A percentile compares a stretch with the other conserved stretches of the same genome.
These are phyloP conservation scores for Chaetothyriales sp. DNA, from an alignment of 2,329 filamentous ascomycete species.

Conservation along the genomic window DNA sequence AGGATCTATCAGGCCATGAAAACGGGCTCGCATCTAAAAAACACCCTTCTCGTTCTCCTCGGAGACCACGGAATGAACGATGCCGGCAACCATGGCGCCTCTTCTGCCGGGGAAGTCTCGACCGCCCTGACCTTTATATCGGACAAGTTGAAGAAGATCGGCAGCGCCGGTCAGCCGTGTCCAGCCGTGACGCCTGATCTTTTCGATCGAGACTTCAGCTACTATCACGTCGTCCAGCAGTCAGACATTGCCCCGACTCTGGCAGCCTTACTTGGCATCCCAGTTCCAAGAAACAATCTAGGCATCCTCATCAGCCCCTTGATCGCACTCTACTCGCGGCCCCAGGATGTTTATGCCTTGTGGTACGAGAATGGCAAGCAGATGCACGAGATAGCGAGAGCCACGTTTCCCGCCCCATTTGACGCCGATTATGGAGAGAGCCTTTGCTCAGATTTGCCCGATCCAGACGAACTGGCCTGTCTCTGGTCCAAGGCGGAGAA, in stretches of 20 bases:
- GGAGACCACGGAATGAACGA: slow-evolving; percentile 99
- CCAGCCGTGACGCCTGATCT: slow-evolving; percentile 41
- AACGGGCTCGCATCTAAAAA: slow-evolving; percentile 53
- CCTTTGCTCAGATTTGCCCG: slow-evolving; percentile 20
- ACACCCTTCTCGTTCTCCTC: slow-evolving; percentile 70
- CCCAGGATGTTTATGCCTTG: slow-evolving; percentile 48
- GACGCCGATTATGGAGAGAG: slow-evolving; percentile 17
- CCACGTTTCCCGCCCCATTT: slow-evolving; percentile 48
- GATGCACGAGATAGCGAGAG: slow-evolving; percentile 61
- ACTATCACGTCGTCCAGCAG: slow-evolving; percentile 77
- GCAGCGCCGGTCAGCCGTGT: slow-evolving; percentile 22
- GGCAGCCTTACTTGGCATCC: slow-evolving; percentile 73
- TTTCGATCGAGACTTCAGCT: slow-evolving; percentile 51
- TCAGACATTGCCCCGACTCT: slow-evolving; percentile 87
- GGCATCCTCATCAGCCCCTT: slow-evolving; percentile 74
- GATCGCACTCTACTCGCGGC: slow-evolving; percentile 57
- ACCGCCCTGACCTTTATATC: slow-evolving; percentile 84
- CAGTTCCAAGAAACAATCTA: slow-evolving; percentile 76
- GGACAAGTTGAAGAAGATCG: slow-evolving; percentile 48
- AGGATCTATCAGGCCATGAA: slow-evolving; percentile 66
- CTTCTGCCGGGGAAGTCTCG: slow-evolving; percentile 84
- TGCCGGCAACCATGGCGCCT: slow-evolving; percentile 90
- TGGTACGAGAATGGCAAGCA: slow-evolving; percentile 68
- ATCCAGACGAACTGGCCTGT: slow-evolving; percentile 51
- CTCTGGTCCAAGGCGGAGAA: slow-evolving; percentile 42